Evolutionary conservation across 1,139 yeast genomes (phyloP).

Genomic region (Pichia inconspicua): DNA sequence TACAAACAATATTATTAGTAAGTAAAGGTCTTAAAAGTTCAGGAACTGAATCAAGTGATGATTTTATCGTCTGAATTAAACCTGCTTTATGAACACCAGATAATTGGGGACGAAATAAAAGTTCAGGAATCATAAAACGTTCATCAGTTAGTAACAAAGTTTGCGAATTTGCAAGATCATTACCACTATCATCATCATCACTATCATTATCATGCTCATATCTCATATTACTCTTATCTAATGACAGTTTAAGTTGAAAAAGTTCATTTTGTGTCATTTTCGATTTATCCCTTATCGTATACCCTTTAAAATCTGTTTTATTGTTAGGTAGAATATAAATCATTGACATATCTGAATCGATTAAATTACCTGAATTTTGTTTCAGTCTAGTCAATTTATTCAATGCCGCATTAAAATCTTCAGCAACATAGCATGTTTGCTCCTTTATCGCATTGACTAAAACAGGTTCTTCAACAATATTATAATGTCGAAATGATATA

Average conservation of each 20-base stretch:
- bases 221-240: constrained; percentile 1
- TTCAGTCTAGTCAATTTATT: constrained; percentile 30
- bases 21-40: constrained; percentile 69
- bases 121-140: constrained; percentile 80
- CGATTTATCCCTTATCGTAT: constrained; percentile 33
- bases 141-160: constrained; percentile 69
- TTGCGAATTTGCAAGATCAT: constrained; percentile 32
- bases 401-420: constrained; percentile 55
- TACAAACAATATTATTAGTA: constrained; percentile 68
- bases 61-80: constrained; percentile 62
- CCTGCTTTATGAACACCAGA: constrained; percentile 73
- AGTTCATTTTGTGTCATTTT: constrained; percentile 4
- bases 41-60: constrained; percentile 64
- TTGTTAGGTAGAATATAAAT: constrained; percentile 85
- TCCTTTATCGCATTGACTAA: constrained; percentile 84
- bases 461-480: constrained; percentile 85
- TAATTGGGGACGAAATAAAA: constrained; percentile 79
- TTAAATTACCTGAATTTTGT: constrained; percentile 11
- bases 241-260: constrained; percentile 4
- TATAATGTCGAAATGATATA: constrained; percentile 85
- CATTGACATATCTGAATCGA: constrained; percentile 28
- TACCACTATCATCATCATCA: constrained; percentile 34
- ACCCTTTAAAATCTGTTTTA: constrained; percentile 68
- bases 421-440: constrained; percentile 64
- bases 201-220: constrained; percentile 10